phyloP scores from a whole-genome alignment of 805 yeast genomes.

The Yarrowia keelungensis region DNA sequence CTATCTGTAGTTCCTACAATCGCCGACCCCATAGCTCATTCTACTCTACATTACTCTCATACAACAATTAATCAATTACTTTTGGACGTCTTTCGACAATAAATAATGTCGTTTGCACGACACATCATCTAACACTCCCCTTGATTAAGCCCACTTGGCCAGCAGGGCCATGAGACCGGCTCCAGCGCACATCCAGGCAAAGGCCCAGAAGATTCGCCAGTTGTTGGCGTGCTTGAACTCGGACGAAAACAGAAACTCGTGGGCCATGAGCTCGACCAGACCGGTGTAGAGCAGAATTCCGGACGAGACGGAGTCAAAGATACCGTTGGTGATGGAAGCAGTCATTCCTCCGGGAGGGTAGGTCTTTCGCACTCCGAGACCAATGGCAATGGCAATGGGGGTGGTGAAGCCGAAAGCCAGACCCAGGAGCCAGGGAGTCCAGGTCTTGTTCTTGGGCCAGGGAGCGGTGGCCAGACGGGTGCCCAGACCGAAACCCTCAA shows the following conservation, averaged over 20 bases:
- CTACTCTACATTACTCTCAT: too few relatives aligned
- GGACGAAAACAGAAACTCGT: conserved; percentile 65
- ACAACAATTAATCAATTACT: conserved; percentile 24
- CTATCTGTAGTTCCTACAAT: too few relatives aligned
- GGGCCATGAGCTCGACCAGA: conserved; percentile 75
- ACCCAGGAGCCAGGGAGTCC: conserved; percentile 62
- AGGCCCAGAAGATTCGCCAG: conserved; percentile 54
- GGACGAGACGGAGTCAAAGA: conserved; percentile 72
- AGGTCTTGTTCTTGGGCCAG: conserved; percentile 58
- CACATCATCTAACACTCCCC: conserved; percentile 15
- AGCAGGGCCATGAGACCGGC: conserved; percentile 75
- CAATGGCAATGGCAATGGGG: conserved; percentile 75
- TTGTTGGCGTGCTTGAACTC: conserved; percentile 53
- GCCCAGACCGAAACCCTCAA: conserved; percentile 82
- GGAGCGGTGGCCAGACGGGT: conserved; percentile 67
- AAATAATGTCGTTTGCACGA: conserved; percentile 18
- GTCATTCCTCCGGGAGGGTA: conserved; percentile 62
- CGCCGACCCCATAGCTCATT: too few relatives aligned
- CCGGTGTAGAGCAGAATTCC: conserved; percentile 78
- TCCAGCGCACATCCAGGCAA: conserved; percentile 58
- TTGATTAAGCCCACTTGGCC: conserved; percentile 72
- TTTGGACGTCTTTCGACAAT: conserved; percentile 30
- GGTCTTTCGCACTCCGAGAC: conserved; percentile 68
- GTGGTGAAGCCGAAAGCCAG: conserved; percentile 65
- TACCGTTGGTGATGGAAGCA: conserved; percentile 65